Conservation (phyloP, 805 yeast genomes). For the Ogataea ramenticola region DNA sequence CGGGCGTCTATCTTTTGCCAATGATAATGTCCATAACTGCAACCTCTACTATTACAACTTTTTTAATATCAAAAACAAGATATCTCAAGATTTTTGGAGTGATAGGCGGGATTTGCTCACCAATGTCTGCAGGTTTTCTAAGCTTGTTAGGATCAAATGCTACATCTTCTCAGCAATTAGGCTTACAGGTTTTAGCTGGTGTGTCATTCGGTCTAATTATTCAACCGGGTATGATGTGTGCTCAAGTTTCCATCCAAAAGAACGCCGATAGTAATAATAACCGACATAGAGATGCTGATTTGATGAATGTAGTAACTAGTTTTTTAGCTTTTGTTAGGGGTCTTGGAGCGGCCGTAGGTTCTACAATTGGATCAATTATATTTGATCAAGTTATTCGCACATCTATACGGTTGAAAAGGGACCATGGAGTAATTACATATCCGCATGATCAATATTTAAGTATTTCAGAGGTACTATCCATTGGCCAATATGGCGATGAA, state of each 20-base stretch:
- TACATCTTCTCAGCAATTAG: conserved; percentile 29
- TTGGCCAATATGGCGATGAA: not conserved
- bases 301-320: conserved; percentile 41
- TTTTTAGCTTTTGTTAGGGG: conserved; percentile 37
- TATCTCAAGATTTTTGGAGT: conserved; percentile 35
- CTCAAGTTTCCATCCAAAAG: conserved; percentile 40
- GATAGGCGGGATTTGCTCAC: conserved; percentile 30
- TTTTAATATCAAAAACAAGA: conserved; percentile 28
- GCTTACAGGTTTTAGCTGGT: conserved; percentile 40
- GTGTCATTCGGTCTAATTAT: conserved; percentile 38
- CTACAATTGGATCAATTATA: conserved; percentile 35
- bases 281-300: conserved; percentile 28
- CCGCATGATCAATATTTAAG: not conserved
- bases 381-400: conserved; percentile 14
- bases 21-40: conserved; percentile 36
- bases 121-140: conserved; percentile 39
- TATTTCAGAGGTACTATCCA: conserved; percentile 3
- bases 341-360: conserved; percentile 41
- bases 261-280: not conserved
- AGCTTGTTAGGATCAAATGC: conserved; percentile 34
- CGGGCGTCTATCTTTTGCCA: conserved; percentile 43
- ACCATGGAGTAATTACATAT: not conserved
- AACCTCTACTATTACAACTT: conserved; percentile 33
- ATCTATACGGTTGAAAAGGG: not conserved
- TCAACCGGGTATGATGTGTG: conserved; percentile 36